Percentiles rank a stretch among this genome's conserved stretches.
Evolutionary conservation across 139 green algal species (phyloP).

Genomic region (Ettlia oleoabundans): DNA sequence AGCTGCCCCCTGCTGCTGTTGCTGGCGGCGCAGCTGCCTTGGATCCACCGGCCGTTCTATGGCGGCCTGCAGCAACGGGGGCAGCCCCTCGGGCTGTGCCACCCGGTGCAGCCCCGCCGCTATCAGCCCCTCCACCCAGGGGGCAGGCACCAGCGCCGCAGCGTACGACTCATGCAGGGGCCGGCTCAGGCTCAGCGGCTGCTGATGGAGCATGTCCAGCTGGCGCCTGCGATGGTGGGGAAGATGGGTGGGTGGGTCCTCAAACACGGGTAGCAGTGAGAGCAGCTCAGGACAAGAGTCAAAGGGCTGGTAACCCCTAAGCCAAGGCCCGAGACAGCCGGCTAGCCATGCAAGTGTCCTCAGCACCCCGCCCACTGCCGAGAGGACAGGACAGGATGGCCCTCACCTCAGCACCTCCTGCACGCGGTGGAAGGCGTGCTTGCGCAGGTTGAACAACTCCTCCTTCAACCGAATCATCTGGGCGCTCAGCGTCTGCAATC

Average conservation of each 20-base stretch:
- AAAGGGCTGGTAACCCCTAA: too few relatives aligned
- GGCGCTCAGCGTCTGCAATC: not conserved
- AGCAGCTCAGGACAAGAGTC: not conserved
- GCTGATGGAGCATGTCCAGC: not conserved
- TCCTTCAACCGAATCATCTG: slow-evolving; percentile 29
- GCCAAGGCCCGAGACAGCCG: too few relatives aligned
- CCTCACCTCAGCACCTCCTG: slow-evolving; percentile 26
- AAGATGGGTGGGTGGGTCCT: too few relatives aligned
- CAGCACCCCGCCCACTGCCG: too few relatives aligned
- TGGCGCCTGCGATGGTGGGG: not conserved
- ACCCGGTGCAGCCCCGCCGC: not conserved
- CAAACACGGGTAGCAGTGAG: not conserved
- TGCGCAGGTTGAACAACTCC: slow-evolving; percentile 27
- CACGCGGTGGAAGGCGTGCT: slow-evolving; percentile 12
- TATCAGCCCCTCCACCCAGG: slow-evolving; percentile 22
- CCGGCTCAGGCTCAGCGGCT: slow-evolving; percentile 9
- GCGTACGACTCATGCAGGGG: slow-evolving; percentile 13
- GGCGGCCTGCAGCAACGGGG: slow-evolving; percentile 2
- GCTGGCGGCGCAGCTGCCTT: not conserved
- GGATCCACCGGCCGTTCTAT: slow-evolving; percentile 1
- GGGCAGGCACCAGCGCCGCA: not conserved
- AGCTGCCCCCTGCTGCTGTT: not conserved
- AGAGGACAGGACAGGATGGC: not conserved
- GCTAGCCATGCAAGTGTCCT: too few relatives aligned
- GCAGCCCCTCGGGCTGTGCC: not conserved